These are phyloP conservation scores for Pleurotus djamor DNA, from an alignment of 768 basidiomycete species.

Conservation along the genomic window DNA sequence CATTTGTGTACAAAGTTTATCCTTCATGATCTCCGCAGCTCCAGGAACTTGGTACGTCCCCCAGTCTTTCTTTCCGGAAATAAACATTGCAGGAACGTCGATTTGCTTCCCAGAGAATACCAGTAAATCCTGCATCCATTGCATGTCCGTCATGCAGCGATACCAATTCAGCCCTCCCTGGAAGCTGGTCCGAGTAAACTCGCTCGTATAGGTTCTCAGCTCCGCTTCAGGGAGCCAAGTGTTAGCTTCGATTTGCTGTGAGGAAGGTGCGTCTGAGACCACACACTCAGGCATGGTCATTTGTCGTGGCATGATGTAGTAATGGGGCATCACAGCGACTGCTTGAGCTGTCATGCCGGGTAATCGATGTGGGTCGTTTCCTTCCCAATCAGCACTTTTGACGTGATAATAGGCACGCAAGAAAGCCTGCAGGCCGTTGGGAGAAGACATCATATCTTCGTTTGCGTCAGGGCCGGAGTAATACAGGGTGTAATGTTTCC, in stretches of 20 bases:
- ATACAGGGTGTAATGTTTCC: constrained; percentile 58
- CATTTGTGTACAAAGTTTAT: constrained; percentile 30
- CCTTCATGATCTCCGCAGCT: constrained; percentile 38
- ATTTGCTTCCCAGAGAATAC: constrained; percentile 45
- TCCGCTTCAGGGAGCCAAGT: constrained; percentile 50
- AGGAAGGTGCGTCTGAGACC: constrained; percentile 26
- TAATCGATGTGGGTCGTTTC: constrained; percentile 38
- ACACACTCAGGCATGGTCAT: constrained; percentile 53
- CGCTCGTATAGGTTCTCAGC: constrained; percentile 44
- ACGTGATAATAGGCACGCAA: constrained; percentile 55
- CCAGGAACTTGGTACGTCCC: constrained; percentile 11
- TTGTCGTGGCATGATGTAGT: constrained; percentile 60
- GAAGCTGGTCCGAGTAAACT: constrained; percentile 53
- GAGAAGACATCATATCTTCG: constrained; percentile 37
- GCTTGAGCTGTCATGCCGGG: constrained; percentile 25
- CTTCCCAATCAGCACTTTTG: constrained; percentile 55
- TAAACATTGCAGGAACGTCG: constrained; percentile 53
- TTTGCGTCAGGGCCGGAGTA: constrained; percentile 46
- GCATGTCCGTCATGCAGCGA: constrained; percentile 34
- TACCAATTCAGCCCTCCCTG: constrained; percentile 65
- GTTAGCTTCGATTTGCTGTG: constrained; percentile 22
- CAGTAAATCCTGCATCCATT: constrained; percentile 35
- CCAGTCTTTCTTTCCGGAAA: constrained; percentile 37
- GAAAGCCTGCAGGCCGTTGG: constrained; percentile 43
- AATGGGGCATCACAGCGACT: constrained; percentile 46